A percentile compares a stretch with the other conserved stretches of the same genome.
Evolutionary conservation across 495 filamentous ascomycete species (phyloP).

Genomic region (Elasticomyces elasticus): DNA sequence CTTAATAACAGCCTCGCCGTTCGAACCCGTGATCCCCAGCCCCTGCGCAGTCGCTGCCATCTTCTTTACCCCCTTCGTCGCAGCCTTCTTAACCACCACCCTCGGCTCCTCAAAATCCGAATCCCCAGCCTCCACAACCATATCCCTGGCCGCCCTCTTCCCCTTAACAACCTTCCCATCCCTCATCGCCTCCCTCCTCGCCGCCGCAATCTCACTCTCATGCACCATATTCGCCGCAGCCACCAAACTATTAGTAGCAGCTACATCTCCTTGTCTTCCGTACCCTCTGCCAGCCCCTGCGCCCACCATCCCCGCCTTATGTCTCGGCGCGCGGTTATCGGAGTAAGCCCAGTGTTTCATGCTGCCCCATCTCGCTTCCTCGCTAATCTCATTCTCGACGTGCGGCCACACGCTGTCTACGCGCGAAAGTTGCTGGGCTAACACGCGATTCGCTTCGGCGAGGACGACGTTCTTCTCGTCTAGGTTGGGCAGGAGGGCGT

Average conservation of each 20-base stretch:
- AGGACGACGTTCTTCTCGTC: slow-evolving; percentile 98
- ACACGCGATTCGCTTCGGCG: slow-evolving; percentile 74
- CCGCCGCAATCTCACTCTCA: slow-evolving; percentile 63
- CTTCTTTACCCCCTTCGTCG: slow-evolving; percentile 49
- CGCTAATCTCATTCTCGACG: slow-evolving; percentile 81
- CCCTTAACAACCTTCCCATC: slow-evolving; percentile 53
- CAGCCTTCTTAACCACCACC: slow-evolving; percentile 47
- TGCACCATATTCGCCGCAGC: slow-evolving; percentile 59
- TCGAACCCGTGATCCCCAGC: slow-evolving; percentile 27
- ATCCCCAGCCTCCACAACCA: slow-evolving; percentile 45
- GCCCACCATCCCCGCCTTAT: slow-evolving; percentile 46
- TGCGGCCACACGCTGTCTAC: slow-evolving; percentile 75
- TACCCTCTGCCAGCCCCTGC: too few species aligned
- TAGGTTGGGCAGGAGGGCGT: slow-evolving; percentile 68
- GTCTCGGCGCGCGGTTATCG: slow-evolving; percentile 63
- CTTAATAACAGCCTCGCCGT: slow-evolving; percentile 43
- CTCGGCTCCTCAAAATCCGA: slow-evolving; percentile 68
- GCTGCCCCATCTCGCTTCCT: slow-evolving; percentile 85
- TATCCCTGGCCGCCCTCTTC: slow-evolving; percentile 34
- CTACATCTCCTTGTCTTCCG: slow-evolving; percentile 69
- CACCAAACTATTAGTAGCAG: slow-evolving; percentile 53
- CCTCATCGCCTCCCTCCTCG: slow-evolving; percentile 69
- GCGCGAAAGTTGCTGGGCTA: slow-evolving; percentile 74
- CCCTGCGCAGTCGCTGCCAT: slow-evolving; percentile 36
- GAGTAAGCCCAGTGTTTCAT: slow-evolving; percentile 91